Percentiles rank a stretch among this genome's conserved stretches.
phyloP scores from a whole-genome alignment of 495 filamentous ascomycete species.

The Choiromyces venosus region DNA sequence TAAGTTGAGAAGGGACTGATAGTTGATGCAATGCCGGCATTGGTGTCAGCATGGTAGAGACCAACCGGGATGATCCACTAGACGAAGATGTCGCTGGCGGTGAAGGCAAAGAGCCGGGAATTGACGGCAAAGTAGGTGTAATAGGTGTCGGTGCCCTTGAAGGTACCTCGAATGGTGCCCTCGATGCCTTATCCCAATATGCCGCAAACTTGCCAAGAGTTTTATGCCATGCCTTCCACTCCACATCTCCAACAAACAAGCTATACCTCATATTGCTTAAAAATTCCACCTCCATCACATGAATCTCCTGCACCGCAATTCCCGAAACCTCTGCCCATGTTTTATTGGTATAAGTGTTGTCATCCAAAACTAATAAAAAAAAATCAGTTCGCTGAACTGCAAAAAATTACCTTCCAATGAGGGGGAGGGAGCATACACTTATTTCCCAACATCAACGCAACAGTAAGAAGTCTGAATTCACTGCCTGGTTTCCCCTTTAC shows the following conservation, averaged over 20 bases:
- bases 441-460: slow-evolving; percentile 96
- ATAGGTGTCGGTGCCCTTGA: slow-evolving; percentile 22
- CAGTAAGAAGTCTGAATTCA: slow-evolving; percentile 90
- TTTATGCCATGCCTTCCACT: slow-evolving; percentile 83
- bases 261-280: slow-evolving; percentile 97
- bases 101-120: slow-evolving; percentile 34
- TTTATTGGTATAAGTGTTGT: slow-evolving; percentile 99
- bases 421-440: slow-evolving; percentile 63
- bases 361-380: slow-evolving; percentile 66
- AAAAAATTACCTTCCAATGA: slow-evolving; percentile 11
- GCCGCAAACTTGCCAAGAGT: slow-evolving; percentile 71
- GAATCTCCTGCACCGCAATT: slow-evolving; percentile 90
- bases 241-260: slow-evolving; percentile 63
- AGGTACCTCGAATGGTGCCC: slow-evolving; percentile 33
- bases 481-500: slow-evolving; percentile 89
- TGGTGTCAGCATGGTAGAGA: slow-evolving; percentile 9
- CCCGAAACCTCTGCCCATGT: slow-evolving; percentile 98
- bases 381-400: slow-evolving; percentile 8
- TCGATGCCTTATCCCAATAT: slow-evolving; percentile 59
- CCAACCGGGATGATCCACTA: slow-evolving; percentile 24
- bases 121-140: slow-evolving; percentile 26
- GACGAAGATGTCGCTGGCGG: slow-evolving; percentile 25
- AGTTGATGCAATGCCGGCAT: slow-evolving; percentile 18
- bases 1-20: slow-evolving; percentile 28
- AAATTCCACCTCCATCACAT: slow-evolving; percentile 99